Evolutionary conservation across 2,329 filamentous ascomycete genomes (phyloP).

Genomic region (Phialemonium atrogriseum): DNA sequence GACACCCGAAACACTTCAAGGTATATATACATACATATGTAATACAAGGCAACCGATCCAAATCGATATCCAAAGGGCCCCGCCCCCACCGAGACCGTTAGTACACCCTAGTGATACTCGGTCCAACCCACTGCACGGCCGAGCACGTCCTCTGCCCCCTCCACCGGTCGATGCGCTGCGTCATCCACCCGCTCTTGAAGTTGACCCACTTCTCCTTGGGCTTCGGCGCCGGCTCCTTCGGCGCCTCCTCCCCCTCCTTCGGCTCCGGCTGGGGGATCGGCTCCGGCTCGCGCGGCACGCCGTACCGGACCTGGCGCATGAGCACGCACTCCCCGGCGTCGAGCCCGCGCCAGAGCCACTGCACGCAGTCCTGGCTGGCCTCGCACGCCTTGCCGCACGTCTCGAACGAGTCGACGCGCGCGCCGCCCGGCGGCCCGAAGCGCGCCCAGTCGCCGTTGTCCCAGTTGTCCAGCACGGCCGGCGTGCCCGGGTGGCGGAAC

Average conservation of each 20-base stretch:
- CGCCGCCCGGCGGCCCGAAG: constrained; percentile 4
- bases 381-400: constrained; percentile 13
- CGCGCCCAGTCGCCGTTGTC: constrained; percentile 13
- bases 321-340: constrained; percentile 11
- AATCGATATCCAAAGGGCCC: no score
- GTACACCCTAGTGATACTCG: constrained; percentile 10
- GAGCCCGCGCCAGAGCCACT: constrained; percentile 12
- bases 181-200: constrained; percentile 14
- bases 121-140: constrained; percentile 13
- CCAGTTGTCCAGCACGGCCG: constrained; percentile 7
- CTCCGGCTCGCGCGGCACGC: constrained; percentile 6
- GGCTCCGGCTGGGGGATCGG: neutral
- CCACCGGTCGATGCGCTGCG: constrained; percentile 11
- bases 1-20: no score
- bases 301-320: constrained; percentile 9
- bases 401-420: constrained; percentile 6
- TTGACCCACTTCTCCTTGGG: constrained; percentile 4
- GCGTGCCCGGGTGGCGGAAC: constrained; percentile 24
- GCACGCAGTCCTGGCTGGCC: constrained; percentile 11
- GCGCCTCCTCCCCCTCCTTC: neutral
- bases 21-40: no score
- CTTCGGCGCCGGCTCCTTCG: constrained; percentile 1
- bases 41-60: no score
- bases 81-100: no score
- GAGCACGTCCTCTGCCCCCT: constrained; percentile 7